These are phyloP conservation scores for Petunia secreta DNA, from an alignment of 257 asterid genomes.

Conservation along the genomic window DNA sequence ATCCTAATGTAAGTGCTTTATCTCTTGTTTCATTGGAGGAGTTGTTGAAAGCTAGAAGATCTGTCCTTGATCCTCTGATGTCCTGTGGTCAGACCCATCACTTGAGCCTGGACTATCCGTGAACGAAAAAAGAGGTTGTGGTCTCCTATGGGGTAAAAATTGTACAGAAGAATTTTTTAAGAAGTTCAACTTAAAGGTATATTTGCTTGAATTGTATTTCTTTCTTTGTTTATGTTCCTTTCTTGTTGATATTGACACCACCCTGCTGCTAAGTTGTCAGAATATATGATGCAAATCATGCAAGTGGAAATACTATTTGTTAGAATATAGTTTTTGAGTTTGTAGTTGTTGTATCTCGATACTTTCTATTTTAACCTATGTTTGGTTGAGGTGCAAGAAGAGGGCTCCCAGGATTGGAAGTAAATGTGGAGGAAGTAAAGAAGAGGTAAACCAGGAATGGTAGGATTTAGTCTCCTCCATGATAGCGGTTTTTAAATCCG, in stretches of 20 bases:
- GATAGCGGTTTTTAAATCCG: background rate
- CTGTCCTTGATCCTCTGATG: slow-evolving; percentile 98
- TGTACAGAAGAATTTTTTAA: slow-evolving; percentile 90
- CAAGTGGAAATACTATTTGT: background rate
- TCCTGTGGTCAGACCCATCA: slow-evolving; percentile 97
- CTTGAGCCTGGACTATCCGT: slow-evolving; percentile 87
- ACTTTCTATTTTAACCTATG: background rate
- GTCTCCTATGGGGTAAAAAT: slow-evolving; percentile 96
- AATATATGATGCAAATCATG: background rate
- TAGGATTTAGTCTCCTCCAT: too few relatives aligned
- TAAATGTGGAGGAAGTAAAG: background rate
- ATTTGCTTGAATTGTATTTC: slow-evolving; percentile 24
- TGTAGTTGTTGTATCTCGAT: background rate
- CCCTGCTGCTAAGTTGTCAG: background rate
- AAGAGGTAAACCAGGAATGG: background rate
- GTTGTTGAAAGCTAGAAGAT: slow-evolving; percentile 85
- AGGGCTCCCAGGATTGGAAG: background rate
- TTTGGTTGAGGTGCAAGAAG: background rate
- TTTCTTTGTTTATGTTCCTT: slow-evolving; percentile 5
- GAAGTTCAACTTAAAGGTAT: slow-evolving; percentile 72
- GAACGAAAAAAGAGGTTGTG: slow-evolving; percentile 88
- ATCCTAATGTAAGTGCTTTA: slow-evolving; percentile 53
- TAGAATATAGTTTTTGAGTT: slow-evolving; percentile 10
- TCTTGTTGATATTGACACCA: background rate
- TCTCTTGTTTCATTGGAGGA: slow-evolving; percentile 88